phyloP scores from a whole-genome alignment of 2,329 filamentous ascomycete species.

The Colletotrichum somersetense region DNA sequence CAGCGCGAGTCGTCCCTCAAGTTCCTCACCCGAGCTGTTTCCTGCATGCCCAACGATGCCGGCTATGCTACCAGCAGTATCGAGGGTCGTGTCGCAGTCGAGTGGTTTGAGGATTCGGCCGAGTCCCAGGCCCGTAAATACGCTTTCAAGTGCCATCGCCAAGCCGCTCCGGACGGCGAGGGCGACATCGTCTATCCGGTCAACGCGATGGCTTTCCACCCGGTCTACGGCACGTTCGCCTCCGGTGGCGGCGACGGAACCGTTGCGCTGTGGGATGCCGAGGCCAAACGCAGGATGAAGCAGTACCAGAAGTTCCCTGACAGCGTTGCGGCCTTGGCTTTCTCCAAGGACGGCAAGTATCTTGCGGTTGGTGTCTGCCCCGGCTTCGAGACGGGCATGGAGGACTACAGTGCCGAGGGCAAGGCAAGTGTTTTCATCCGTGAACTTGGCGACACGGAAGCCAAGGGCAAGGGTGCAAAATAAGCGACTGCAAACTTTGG shows the following conservation, averaged over 20 bases:
- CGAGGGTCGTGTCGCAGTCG: slow-evolving; percentile 94
- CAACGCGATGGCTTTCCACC: slow-evolving; percentile 90
- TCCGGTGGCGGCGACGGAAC: slow-evolving; percentile 91
- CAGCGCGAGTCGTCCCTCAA: slow-evolving; percentile 93
- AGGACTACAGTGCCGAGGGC: slow-evolving; percentile 80
- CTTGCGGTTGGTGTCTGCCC: slow-evolving; percentile 86
- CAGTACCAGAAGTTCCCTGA: slow-evolving; percentile 89
- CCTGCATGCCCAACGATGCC: slow-evolving; percentile 96
- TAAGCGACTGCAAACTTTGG: slow-evolving; percentile 49
- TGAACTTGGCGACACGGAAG: slow-evolving; percentile 88
- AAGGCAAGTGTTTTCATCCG: slow-evolving; percentile 83
- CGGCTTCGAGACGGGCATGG: slow-evolving; percentile 88
- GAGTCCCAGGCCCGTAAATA: slow-evolving; percentile 95
- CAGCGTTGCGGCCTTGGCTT: slow-evolving; percentile 81
- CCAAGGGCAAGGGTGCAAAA: slow-evolving; percentile 85
- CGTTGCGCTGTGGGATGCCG: slow-evolving; percentile 93
- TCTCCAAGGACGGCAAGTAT: slow-evolving; percentile 81
- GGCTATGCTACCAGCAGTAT: slow-evolving; percentile 95
- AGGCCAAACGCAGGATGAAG: slow-evolving; percentile 88
- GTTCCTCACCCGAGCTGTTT: slow-evolving; percentile 93
- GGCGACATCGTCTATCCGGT: slow-evolving; percentile 91
- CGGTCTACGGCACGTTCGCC: slow-evolving; percentile 85
- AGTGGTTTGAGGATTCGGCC: slow-evolving; percentile 93
- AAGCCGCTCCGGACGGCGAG: slow-evolving; percentile 72
- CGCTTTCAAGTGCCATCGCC: slow-evolving; percentile 98